phyloP scores from a whole-genome alignment of 768 basidiomycete species.

The Leucocoprinus leucothites region DNA sequence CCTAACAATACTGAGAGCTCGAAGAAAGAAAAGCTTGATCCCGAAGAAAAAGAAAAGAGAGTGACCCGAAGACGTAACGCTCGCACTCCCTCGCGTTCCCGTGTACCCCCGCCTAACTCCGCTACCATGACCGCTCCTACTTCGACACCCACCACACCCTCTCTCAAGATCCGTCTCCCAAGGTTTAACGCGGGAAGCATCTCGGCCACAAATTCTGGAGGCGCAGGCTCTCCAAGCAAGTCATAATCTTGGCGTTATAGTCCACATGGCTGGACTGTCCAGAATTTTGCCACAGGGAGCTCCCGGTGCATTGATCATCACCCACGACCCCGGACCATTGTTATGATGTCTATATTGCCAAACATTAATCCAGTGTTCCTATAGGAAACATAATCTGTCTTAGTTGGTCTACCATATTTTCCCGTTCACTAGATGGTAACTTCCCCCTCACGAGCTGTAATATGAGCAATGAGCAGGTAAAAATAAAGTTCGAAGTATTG shows the following conservation, averaged over 20 bases:
- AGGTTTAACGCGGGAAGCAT: slow-evolving; percentile 28
- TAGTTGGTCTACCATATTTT: slow-evolving; percentile 9
- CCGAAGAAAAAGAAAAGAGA: slow-evolving; percentile 21
- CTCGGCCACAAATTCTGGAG: slow-evolving; percentile 19
- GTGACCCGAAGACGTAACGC: slow-evolving; percentile 23
- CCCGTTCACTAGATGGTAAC: slow-evolving; percentile 4
- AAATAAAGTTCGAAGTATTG: no score
- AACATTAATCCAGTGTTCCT: slow-evolving; percentile 6
- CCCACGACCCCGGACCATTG: neutral
- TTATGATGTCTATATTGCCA: neutral
- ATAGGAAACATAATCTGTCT: slow-evolving; percentile 11
- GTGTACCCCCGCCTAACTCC: slow-evolving; percentile 12
- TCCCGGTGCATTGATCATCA: neutral
- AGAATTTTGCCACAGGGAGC: no score
- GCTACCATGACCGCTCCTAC: slow-evolving; percentile 19
- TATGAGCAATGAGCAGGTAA: neutral
- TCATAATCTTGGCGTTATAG: slow-evolving; percentile 15
- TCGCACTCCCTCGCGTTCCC: slow-evolving; percentile 29
- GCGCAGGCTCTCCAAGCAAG: slow-evolving; percentile 24
- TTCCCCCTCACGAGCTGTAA: neutral
- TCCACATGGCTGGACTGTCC: neutral
- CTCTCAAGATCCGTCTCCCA: slow-evolving; percentile 54
- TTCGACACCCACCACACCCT: slow-evolving; percentile 33
- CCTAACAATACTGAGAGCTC: slow-evolving; percentile 5
- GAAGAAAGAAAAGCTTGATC: slow-evolving; percentile 21